Conservation (phyloP, 116 monocot genomes). For the Dioscorea cayenensis region DNA sequence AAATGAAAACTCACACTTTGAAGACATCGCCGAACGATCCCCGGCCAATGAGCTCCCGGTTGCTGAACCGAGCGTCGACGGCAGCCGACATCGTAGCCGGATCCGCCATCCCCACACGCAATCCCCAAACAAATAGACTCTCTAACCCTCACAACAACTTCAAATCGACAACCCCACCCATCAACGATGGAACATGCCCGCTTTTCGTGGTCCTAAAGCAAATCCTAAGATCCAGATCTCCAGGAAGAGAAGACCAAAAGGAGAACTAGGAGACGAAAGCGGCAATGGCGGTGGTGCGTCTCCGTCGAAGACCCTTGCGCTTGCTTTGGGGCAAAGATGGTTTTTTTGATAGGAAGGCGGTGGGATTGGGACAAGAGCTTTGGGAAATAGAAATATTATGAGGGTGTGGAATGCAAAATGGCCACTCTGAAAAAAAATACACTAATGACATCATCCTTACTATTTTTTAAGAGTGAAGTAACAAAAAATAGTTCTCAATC, state of each 20-base stretch:
- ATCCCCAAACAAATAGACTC: neutral
- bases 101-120: conserved; percentile 31
- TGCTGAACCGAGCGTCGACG: conserved; percentile 65
- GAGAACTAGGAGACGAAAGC: neutral
- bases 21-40: conserved; percentile 91
- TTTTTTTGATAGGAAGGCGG: no score
- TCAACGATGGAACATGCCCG: neutral
- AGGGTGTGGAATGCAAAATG: no score
- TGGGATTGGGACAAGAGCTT: no score
- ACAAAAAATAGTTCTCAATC: no score
- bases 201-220: neutral
- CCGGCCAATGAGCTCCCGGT: conserved; percentile 68
- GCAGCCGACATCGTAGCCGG: conserved; percentile 34
- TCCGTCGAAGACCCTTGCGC: no score
- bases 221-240: conserved; percentile 7
- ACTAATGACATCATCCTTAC: no score
- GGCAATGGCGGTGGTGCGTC: neutral
- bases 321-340: no score
- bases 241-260: neutral
- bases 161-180: neutral
- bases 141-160: neutral
- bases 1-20: conserved; percentile 45
- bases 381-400: no score
- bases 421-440: no score
- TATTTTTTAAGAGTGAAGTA: no score